Evolutionary conservation across 2,329 filamentous ascomycete species (phyloP).

Genomic region (Westerdykella sp.): DNA sequence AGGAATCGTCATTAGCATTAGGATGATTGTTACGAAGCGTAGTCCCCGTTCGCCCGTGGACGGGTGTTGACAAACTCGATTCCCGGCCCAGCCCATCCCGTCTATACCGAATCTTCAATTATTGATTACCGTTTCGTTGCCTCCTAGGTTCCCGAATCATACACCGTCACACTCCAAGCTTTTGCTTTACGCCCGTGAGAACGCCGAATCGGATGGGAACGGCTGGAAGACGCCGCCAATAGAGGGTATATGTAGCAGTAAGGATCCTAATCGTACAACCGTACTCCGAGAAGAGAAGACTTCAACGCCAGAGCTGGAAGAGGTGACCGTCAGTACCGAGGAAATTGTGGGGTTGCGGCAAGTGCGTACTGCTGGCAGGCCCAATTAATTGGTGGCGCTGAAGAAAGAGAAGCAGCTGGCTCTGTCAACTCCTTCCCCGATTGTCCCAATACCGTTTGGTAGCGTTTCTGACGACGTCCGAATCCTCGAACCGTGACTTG

Average conservation of each 20-base stretch:
- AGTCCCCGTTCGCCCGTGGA: conserved; percentile 10
- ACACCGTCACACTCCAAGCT: conserved; percentile 13
- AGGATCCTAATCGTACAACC: no score
- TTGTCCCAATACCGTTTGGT: conserved; percentile 54
- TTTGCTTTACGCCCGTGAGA: conserved; percentile 1
- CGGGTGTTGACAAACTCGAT: conserved; percentile 10
- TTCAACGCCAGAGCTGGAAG: no score
- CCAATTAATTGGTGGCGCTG: no score
- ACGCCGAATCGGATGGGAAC: no score
- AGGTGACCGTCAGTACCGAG: no score
- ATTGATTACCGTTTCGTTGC: conserved; percentile 4
- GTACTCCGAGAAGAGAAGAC: no score
- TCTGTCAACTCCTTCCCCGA: conserved; percentile 23
- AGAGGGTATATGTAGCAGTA: no score
- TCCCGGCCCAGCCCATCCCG: conserved; percentile 3
- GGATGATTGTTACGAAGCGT: conserved; percentile 18
- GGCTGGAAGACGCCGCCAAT: no score
- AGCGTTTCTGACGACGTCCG: conserved; percentile 45
- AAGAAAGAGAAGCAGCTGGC: background rate
- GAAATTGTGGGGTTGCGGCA: no score
- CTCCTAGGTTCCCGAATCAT: conserved; percentile 6
- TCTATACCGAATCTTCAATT: background rate
- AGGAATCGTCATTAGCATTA: conserved; percentile 33
- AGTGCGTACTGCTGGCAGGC: no score
- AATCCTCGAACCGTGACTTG: conserved; percentile 57